Base-by-base conservation (phyloP, 345 rosid genomes). In the Moricandia moricandioides region DNA sequence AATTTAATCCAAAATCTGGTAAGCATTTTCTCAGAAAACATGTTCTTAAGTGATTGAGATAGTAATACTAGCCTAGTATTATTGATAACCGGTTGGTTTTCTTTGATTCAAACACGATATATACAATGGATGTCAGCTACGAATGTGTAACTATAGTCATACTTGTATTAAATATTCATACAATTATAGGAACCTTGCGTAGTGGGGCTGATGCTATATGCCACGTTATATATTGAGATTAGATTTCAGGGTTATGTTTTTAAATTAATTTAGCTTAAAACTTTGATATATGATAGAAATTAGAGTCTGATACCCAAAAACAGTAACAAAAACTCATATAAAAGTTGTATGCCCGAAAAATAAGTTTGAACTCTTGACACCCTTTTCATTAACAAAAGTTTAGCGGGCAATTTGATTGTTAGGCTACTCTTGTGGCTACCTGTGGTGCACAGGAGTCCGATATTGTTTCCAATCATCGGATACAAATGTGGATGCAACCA, bases 51-150 rank as follows among this genome's bases (percentile, higher is more conserved):
- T 16, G 65, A 58, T 27, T 43, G 43, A 70, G 13, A 21, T 62
- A 72, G 9, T 26, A 26, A 14, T 31, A n/a, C 39, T 59, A 59
- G 64, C 24, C 65, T 31, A 61, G 43, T 61, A 2, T 37, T 27
- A 65, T 55, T 27, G 55, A 12, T 37, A 73, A 54, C 16, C 12
- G 13, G 58, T 72, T 52, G 18, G 29, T 40, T 56, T 18, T 31
- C 27, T 58, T 74, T 66, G 35, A n/a, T 31, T 26, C 62, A 16
- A 11, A 64, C 10, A 66, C 47, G 49, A 57, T 65, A 10, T 67
- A 58, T 74, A n/a, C n/a, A 67, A 45, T 45, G 67, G 61, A 59
- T 67, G 67, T 73, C 52, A 58, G 59, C 66, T 74, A 66, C 66
- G 72, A 74, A 67, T 58, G 51, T 33, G 58, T 55, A 65, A 57